Evolutionary conservation across 129 eudicot species (phyloP).

Genomic region (Flaveria trinervia): DNA sequence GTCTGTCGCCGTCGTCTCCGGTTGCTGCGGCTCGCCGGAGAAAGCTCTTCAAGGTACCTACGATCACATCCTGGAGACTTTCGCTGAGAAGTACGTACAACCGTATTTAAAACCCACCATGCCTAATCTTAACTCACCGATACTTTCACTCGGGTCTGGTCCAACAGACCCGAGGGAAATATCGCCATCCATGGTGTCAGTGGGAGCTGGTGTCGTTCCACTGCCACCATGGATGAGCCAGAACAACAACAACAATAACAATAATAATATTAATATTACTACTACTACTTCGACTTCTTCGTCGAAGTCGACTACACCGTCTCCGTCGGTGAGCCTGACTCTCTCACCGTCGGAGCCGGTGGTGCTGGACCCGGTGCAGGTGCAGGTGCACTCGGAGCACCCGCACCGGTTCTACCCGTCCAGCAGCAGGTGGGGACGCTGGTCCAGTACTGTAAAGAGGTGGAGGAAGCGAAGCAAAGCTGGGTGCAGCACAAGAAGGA

Average conservation of each 20-base stretch:
- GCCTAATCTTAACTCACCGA: constrained; percentile 45
- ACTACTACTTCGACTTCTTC: constrained; percentile 35
- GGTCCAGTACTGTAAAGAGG: constrained; percentile 56
- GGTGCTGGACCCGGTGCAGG: constrained; percentile 54
- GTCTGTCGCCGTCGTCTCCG: constrained; percentile 38
- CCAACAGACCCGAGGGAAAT: background rate
- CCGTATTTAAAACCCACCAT: constrained; percentile 36
- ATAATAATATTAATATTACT: background rate
- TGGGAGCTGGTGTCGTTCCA: background rate
- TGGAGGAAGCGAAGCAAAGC: constrained; percentile 58
- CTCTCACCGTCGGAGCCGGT: constrained; percentile 67
- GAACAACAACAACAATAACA: constrained; percentile 1
- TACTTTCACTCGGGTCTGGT: constrained; percentile 41
- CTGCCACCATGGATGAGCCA: constrained; percentile 56
- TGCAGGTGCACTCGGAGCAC: constrained; percentile 50
- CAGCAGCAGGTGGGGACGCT: constrained; percentile 52
- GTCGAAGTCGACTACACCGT: constrained; percentile 49
- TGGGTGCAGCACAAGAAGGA: constrained; percentile 70
- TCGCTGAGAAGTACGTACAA: constrained; percentile 72
- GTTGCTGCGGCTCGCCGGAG: constrained; percentile 48
- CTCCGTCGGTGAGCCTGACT: constrained; percentile 60
- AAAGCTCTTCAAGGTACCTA: constrained; percentile 52
- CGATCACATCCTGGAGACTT: constrained; percentile 66
- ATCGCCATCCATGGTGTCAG: background rate
- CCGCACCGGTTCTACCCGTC: constrained; percentile 44